Conservation (phyloP, 1,284 basidiomycete genomes). For the Kwoniella shivajii region DNA sequence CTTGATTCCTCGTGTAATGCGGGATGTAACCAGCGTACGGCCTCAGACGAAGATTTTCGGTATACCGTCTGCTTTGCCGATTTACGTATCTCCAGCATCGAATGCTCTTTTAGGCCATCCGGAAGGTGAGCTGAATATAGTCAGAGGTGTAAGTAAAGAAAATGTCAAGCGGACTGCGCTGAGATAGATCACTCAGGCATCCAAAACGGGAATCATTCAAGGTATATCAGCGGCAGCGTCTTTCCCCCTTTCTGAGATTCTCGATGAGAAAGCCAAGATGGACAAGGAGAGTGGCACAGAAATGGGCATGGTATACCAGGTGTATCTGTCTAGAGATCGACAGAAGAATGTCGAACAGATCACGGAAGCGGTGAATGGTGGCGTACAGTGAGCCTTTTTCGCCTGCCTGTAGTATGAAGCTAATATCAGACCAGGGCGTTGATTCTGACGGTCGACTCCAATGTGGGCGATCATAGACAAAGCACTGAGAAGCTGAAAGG, state of each 20-base stretch:
- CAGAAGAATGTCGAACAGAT: constrained; percentile 49
- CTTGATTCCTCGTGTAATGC: constrained; percentile 57
- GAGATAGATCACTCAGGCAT: constrained; percentile 28
- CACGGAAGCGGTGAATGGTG: constrained; percentile 44
- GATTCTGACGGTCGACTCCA: constrained; percentile 34
- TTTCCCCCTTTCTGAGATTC: constrained; percentile 30
- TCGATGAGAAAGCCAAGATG: constrained; percentile 31
- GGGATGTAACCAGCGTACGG: constrained; percentile 39
- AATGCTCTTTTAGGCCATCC: constrained; percentile 57
- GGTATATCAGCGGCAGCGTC: constrained; percentile 47
- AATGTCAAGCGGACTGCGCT: not conserved
- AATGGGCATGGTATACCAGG: constrained; percentile 41
- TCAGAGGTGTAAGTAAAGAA: constrained; percentile 37
- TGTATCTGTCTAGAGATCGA: constrained; percentile 40
- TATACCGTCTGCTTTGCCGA: constrained; percentile 38
- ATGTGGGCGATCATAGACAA: constrained; percentile 25
- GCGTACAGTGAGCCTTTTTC: constrained; percentile 30
- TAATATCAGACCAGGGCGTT: constrained; percentile 36
- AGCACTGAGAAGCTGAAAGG: constrained; percentile 32
- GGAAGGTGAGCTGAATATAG: constrained; percentile 58
- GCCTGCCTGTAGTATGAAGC: no score
- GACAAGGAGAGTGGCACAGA: constrained; percentile 18
- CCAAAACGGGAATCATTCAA: constrained; percentile 46
- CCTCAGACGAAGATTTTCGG: constrained; percentile 50
- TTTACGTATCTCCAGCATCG: constrained; percentile 57